Base-by-base conservation (phyloP, 441 rosid genomes). In the Eruca vesicaria region DNA sequence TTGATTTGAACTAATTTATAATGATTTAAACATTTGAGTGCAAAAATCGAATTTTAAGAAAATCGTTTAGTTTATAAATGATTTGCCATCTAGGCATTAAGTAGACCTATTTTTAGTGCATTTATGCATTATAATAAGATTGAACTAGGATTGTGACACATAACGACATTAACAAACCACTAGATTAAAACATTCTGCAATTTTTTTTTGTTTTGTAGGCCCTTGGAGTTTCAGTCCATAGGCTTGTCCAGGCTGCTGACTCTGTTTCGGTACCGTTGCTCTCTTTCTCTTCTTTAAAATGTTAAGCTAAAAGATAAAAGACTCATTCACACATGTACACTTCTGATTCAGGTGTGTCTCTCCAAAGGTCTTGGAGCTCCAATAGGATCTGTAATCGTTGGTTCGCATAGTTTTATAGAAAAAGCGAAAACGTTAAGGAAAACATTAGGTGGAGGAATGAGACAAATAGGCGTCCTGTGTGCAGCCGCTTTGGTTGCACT, bases 311-410 rank as follows among this genome's bases (percentile, higher is more conserved):
- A 59, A 65, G 56, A 32, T 15, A 9, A 12, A 55, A 68, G 53
- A 66, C 48, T 12, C 14, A 7, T 11, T 3, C 9, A 57, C 20
- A 28, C 68, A 23, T 23, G 33, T 16, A 5, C 59, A 32, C 59
- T 45, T 6, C 58, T 61, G 63, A 15, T n/a, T 68, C 78, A 92
- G 97, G 84, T 94, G 66, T 95, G 99, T 69, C 82, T 96, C 56
- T 96, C 99, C 0, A 93, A 93, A 82, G 98, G 97, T 60, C 81
- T 91, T 33, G 98, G 97, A 43, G 99, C 99, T 74, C 99, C 98
- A 0, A 90, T 93, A 59, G 98, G 97, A 35, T 86, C 97, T 57
- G 86, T 91, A 35, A 83, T 96, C 75, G 97, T 91, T 61, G 97
- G 99, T 59, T 96, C 98, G 3, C 79, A 81, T 75, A 79, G 86